Percentiles rank a stretch among this genome's conserved stretches.
phyloP scores from a whole-genome alignment of 805 yeast species.

The Nakazawaea anatomiae region DNA sequence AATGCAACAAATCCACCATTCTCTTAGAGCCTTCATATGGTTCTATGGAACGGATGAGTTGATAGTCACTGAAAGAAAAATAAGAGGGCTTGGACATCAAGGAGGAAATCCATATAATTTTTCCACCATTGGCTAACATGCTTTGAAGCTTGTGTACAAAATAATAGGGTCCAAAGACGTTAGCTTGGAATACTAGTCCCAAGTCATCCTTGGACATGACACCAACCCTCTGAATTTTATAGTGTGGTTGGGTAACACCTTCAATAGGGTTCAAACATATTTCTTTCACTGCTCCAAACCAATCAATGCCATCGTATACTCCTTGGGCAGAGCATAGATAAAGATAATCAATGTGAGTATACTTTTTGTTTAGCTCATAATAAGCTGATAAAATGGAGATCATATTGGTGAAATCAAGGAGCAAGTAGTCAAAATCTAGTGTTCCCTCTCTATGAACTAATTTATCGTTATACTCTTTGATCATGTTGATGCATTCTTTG shows the following conservation, averaged over 20 bases:
- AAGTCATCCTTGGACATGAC: constrained; percentile 69
- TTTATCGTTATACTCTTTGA: constrained; percentile 39
- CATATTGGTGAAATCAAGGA: constrained; percentile 90
- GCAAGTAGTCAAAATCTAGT: constrained; percentile 79
- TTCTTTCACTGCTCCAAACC: constrained; percentile 72
- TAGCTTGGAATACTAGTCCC: constrained; percentile 90
- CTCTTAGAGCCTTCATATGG: constrained; percentile 93
- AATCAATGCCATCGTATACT: constrained; percentile 79
- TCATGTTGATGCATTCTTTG: constrained; percentile 59
- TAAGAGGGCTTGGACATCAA: constrained; percentile 73
- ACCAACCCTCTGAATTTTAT: constrained; percentile 78
- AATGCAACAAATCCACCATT: constrained; percentile 75
- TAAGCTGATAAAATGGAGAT: constrained; percentile 73
- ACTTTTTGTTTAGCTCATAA: constrained; percentile 61
- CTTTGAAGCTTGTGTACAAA: constrained; percentile 61
- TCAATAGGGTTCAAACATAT: constrained; percentile 60
- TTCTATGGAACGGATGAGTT: constrained; percentile 53
- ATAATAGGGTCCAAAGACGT: constrained; percentile 95
- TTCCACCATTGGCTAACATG: constrained; percentile 53
- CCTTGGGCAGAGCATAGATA: constrained; percentile 91
- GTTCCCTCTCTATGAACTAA: constrained; percentile 39
- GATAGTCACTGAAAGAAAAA: constrained; percentile 70
- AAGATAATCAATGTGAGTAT: constrained; percentile 65
- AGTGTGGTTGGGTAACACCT: constrained; percentile 85
- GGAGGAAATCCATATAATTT: constrained; percentile 81